Conservation (phyloP, 1,139 yeast species). For the Pichia sp. region DNA sequence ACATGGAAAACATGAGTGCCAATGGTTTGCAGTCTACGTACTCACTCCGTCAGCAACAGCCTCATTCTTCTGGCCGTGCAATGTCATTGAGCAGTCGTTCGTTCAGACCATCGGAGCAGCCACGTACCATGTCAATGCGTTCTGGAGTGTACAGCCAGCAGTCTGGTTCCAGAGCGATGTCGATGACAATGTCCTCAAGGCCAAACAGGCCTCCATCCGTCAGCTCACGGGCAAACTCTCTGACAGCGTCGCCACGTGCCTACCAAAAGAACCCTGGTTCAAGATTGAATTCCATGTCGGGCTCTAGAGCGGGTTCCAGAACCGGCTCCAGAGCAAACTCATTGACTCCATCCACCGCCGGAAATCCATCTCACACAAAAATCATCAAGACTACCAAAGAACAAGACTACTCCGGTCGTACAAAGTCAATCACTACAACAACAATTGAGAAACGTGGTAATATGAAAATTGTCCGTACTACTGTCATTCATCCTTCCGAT, state of each 20-base stretch:
- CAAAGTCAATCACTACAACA: slow-evolving; percentile 32
- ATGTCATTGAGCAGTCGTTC: slow-evolving; percentile 27
- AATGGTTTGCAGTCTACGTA: slow-evolving; percentile 12
- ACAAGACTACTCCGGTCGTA: slow-evolving; percentile 31
- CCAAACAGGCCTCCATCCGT: background rate
- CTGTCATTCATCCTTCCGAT: slow-evolving; percentile 18
- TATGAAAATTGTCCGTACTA: slow-evolving; percentile 32
- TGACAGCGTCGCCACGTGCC: slow-evolving; percentile 4
- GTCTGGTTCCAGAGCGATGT: slow-evolving; percentile 20
- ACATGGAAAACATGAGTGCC: slow-evolving; percentile 10
- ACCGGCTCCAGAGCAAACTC: slow-evolving; percentile 28
- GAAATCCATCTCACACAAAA: slow-evolving; percentile 24
- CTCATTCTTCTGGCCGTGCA: slow-evolving; percentile 18
- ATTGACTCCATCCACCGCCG: slow-evolving; percentile 24
- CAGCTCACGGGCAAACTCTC: slow-evolving; percentile 20
- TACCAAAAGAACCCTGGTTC: slow-evolving; percentile 17
- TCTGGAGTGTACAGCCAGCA: background rate
- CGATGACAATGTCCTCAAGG: slow-evolving; percentile 17
- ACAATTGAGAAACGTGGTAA: slow-evolving; percentile 33
- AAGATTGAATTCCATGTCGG: slow-evolving; percentile 12
- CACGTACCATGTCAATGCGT: slow-evolving; percentile 27
- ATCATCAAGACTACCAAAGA: slow-evolving; percentile 30
- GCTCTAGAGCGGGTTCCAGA: slow-evolving; percentile 21
- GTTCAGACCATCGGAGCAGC: slow-evolving; percentile 14
- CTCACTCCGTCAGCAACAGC: slow-evolving; percentile 12